Evolutionary conservation across 352 stramenopile species (phyloP), one percentile per base, ranked within the genome.

Genomic region (Globisporangium emineosum): DNA sequence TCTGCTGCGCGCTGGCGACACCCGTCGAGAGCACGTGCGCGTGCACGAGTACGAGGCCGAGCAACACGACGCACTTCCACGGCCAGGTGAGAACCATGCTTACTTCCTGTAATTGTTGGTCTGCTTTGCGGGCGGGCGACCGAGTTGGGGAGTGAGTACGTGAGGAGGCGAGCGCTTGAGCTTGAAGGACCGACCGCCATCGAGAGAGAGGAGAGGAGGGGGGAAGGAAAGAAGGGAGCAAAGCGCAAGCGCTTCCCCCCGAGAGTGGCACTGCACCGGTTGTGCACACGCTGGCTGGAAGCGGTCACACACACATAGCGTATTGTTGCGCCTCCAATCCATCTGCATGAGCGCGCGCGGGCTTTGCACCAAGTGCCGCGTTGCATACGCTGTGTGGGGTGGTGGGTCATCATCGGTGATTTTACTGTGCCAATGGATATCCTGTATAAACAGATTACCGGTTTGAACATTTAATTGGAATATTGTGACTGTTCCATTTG

Each of bases 111-210:
- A n/a, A 15, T 35, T n/a, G 25, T 19, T 35, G 12, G 23, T 23
- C 23, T 53, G 40, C 40, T 47, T 47, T 47, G 40, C 40, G 17
- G 40, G 40, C 40, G 40, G 17, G 54, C n/a, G 51, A 32, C 21
- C 55, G 23, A 61, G 52, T 51, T 61, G 23, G 23, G n/a, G 55
- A 61, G n/a, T 60, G 35, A 40, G 9, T n/a, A n/a, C n/a, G n/a
- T n/a, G n/a, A n/a, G n/a, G 37, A 45, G 37, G 37, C 6, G 40
- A 47, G 40, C 6, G 40, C 40, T 47, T 47, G 40, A 47, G n/a
- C n/a, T n/a, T n/a, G n/a, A n/a, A n/a, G n/a, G n/a, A n/a, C n/a
- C n/a, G n/a, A 4, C 35, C 12, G 19, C 19, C 13, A 47, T 17
- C 33, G 40, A 10, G 13, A 7, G 40, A 21, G 40, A 47, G 40